phyloP scores from a whole-genome alignment of 805 yeast species.

The Saccharomycopsis schoenii region DNA sequence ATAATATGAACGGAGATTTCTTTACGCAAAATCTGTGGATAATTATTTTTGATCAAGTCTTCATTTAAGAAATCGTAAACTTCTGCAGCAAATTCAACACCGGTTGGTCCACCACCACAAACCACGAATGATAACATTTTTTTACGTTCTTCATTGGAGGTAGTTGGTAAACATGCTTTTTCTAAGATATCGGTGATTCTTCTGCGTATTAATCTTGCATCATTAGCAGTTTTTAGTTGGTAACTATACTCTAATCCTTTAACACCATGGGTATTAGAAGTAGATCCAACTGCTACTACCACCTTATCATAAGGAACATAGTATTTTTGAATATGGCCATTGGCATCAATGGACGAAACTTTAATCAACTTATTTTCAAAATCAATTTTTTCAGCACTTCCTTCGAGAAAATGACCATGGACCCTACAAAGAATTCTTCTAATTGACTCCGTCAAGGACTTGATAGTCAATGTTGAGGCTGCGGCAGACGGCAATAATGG shows the following conservation, averaged over 20 bases:
- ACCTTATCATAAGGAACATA: constrained; percentile 66
- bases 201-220: constrained; percentile 46
- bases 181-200: constrained; percentile 48
- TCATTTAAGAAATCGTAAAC: constrained; percentile 57
- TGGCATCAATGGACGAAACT: constrained; percentile 34
- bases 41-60: constrained; percentile 41
- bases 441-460: constrained; percentile 54
- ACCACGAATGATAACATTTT: constrained; percentile 49
- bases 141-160: constrained; percentile 53
- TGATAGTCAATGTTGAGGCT: constrained; percentile 58
- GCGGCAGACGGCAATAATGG: constrained; percentile 65
- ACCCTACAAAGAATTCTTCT: constrained; percentile 43
- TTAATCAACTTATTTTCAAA: constrained; percentile 48
- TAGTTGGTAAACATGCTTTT: constrained; percentile 55
- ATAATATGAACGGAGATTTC: constrained; percentile 58
- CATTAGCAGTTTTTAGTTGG: constrained; percentile 57
- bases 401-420: constrained; percentile 55
- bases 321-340: constrained; percentile 35
- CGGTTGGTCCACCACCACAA: constrained; percentile 73
- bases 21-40: constrained; percentile 52
- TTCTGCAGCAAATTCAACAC: constrained; percentile 68
- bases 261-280: constrained; percentile 61
- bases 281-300: constrained; percentile 60
- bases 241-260: constrained; percentile 54
- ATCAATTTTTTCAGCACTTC: constrained; percentile 48